Conservation (phyloP, 2,329 filamentous ascomycete genomes). For the Helicocarpus griseus region DNA sequence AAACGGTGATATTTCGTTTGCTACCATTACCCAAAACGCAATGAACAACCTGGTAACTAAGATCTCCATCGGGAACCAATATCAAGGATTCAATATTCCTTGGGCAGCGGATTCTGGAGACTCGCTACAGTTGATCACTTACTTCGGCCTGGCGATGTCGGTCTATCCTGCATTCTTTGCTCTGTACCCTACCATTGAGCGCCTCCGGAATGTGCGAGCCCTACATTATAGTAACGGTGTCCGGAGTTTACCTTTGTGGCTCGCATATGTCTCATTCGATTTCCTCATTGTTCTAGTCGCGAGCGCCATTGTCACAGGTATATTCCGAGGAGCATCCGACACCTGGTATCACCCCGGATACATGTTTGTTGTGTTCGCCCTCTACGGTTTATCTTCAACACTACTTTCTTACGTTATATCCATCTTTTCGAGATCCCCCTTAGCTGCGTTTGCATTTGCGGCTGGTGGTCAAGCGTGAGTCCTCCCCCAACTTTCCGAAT, state of each 20-base stretch:
- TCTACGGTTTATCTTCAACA: conserved; percentile 71
- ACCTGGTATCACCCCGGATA: conserved; percentile 74
- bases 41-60: conserved; percentile 56
- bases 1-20: conserved; percentile 43
- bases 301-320: conserved; percentile 55
- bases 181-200: conserved; percentile 78
- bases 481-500: conserved; percentile 8
- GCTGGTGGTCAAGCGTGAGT: conserved; percentile 60
- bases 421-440: conserved; percentile 65
- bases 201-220: conserved; percentile 66
- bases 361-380: conserved; percentile 67
- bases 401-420: conserved; percentile 73
- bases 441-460: conserved; percentile 74
- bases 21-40: conserved; percentile 48
- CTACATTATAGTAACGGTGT: conserved; percentile 90
- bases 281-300: conserved; percentile 61
- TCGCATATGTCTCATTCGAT: conserved; percentile 73
- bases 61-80: conserved; percentile 60
- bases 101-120: conserved; percentile 61
- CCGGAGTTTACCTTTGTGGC: conserved; percentile 69
- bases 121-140: conserved; percentile 67
- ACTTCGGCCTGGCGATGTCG: conserved; percentile 68
- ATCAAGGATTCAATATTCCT: conserved; percentile 63
- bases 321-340: conserved; percentile 53
- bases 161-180: conserved; percentile 83